Percentiles rank a stretch among this genome's conserved stretches.
These are phyloP conservation scores for Blumeria hordei DNA, from an alignment of 2,329 filamentous ascomycete species.

Conservation along the genomic window DNA sequence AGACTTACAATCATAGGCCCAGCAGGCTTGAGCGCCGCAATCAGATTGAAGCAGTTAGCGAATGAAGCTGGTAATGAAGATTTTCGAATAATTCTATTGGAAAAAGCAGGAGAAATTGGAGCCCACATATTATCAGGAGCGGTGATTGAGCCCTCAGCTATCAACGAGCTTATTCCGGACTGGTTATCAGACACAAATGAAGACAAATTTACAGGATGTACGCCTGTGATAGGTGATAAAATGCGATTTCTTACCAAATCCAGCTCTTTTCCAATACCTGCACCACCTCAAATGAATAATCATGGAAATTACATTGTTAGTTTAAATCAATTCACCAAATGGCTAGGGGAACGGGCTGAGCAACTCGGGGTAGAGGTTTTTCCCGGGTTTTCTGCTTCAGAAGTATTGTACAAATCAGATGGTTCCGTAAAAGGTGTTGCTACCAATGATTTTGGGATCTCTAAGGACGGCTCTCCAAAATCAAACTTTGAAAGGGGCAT, in stretches of 20 bases:
- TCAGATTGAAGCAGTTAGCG: constrained; percentile 82
- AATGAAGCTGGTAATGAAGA: constrained; percentile 90
- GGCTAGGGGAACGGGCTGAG: constrained; percentile 90
- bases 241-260: constrained; percentile 89
- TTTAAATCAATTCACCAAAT: constrained; percentile 83
- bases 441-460: constrained; percentile 81
- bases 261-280: constrained; percentile 53
- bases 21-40: constrained; percentile 76
- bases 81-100: constrained; percentile 74
- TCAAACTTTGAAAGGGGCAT: constrained; percentile 86
- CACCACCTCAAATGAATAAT: constrained; percentile 94
- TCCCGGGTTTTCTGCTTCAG: constrained; percentile 81
- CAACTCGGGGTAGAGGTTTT: constrained; percentile 92
- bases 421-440: constrained; percentile 84
- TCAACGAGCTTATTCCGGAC: constrained; percentile 78
- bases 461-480: constrained; percentile 60
- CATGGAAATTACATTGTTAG: constrained; percentile 95
- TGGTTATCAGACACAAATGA: constrained; percentile 82
- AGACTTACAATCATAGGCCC: constrained; percentile 30
- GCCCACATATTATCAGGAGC: constrained; percentile 92
- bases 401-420: constrained; percentile 68
- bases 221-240: constrained; percentile 57
- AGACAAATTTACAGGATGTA: constrained; percentile 66
- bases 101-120: constrained; percentile 87
- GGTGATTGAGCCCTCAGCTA: constrained; percentile 69